A percentile compares a stretch with the other conserved stretches of the same genome.
Evolutionary conservation across 2,329 filamentous ascomycete genomes (phyloP).

Genomic region (Xylaria multiplex): DNA sequence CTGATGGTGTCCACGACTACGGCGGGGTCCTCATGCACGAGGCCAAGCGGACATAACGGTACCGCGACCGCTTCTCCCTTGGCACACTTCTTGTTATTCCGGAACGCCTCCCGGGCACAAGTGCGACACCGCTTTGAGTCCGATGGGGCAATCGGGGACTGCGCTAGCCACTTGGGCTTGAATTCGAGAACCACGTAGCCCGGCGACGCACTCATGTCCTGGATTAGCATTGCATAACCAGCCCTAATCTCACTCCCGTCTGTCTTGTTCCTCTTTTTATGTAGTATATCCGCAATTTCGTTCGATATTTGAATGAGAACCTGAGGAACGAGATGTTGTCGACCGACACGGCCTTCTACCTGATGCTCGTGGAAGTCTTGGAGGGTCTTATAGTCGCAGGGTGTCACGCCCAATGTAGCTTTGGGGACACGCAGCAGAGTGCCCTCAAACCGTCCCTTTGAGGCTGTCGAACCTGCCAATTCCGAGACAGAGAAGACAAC

Average conservation of each 20-base stretch:
- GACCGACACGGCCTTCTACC: constrained; percentile 59
- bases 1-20: constrained; percentile 57
- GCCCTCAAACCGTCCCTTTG: constrained; percentile 50
- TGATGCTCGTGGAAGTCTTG: constrained; percentile 63
- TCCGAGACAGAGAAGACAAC: constrained; percentile 72
- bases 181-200: constrained; percentile 69
- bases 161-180: constrained; percentile 85
- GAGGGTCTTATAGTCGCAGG: constrained; percentile 55
- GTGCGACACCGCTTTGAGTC: constrained; percentile 75
- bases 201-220: constrained; percentile 71
- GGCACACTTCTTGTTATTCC: constrained; percentile 56
- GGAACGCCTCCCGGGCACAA: constrained; percentile 68
- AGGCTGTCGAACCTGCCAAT: constrained; percentile 49
- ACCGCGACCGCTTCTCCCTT: constrained; percentile 49
- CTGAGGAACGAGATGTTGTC: constrained; percentile 49
- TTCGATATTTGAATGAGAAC: constrained; percentile 44
- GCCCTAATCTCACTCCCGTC: constrained; percentile 62
- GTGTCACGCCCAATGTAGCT: constrained; percentile 57
- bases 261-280: constrained; percentile 51
- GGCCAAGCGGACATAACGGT: constrained; percentile 72
- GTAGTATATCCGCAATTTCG: constrained; percentile 63
- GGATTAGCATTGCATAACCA: constrained; percentile 75
- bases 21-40: constrained; percentile 63
- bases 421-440: constrained; percentile 72
- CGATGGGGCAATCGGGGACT: constrained; percentile 76